A percentile compares a stretch with the other conserved stretches of the same genome.
phyloP scores from a whole-genome alignment of 1,284 basidiomycete species.

The Heliocybe sulcata region DNA sequence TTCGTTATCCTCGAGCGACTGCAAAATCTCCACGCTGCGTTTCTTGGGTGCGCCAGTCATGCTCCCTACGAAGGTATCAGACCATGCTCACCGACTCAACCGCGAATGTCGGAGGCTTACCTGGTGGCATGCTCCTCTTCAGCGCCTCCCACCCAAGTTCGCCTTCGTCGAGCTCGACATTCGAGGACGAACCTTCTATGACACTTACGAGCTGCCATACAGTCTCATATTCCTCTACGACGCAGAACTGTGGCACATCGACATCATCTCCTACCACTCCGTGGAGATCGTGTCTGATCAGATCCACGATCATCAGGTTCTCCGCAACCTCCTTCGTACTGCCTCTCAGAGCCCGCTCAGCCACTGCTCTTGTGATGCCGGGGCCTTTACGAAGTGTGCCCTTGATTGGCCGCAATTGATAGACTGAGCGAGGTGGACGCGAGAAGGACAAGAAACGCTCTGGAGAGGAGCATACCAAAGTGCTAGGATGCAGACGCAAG shows the following conservation, averaged over 20 bases:
- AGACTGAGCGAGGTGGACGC: constrained; percentile 49
- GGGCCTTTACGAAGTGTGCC: constrained; percentile 76
- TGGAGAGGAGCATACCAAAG: constrained; percentile 77
- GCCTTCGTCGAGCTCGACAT: constrained; percentile 25
- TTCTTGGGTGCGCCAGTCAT: constrained; percentile 99
- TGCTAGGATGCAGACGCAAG: constrained; percentile 64
- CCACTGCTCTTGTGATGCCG: constrained; percentile 52
- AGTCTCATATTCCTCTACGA: constrained; percentile 88
- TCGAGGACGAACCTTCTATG: constrained; percentile 56
- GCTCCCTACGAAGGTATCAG: constrained; percentile 50
- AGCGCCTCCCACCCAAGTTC: constrained; percentile 76
- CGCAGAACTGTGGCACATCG: constrained; percentile 80
- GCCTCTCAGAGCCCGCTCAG: constrained; percentile 58
- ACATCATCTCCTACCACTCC: constrained; percentile 73
- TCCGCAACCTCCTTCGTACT: constrained; percentile 93
- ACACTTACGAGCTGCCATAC: constrained; percentile 97
- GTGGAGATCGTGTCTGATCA: constrained; percentile 91
- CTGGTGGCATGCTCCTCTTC: constrained; percentile 80
- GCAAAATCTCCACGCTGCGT: constrained; percentile 86
- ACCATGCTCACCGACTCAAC: constrained; percentile 1
- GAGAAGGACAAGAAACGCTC: constrained; percentile 91
- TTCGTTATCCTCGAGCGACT: constrained; percentile 67
- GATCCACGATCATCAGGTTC: constrained; percentile 98
- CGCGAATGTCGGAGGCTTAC: constrained; percentile 29
- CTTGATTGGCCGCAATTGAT: constrained; percentile 94